phyloP scores from a whole-genome alignment of 2,329 filamentous ascomycete species.

The Penicillium sp. region DNA sequence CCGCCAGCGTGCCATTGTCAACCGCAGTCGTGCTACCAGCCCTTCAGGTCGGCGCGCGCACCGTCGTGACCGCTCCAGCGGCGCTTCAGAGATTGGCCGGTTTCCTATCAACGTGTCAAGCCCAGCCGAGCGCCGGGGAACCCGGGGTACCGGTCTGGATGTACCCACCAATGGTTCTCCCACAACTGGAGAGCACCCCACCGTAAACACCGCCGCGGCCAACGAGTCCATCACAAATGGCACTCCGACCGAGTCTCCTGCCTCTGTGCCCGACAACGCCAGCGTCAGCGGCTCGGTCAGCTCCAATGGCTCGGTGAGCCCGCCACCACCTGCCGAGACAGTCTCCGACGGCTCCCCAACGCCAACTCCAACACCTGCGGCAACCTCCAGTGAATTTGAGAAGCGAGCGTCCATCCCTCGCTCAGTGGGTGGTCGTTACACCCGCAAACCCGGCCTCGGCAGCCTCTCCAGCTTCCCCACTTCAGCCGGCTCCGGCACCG shows the following conservation, averaged over 20 bases:
- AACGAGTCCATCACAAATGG: conserved; percentile 45
- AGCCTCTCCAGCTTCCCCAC: conserved; percentile 35
- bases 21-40: conserved; percentile 70
- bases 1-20: conserved; percentile 73
- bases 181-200: conserved; percentile 36
- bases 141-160: conserved; percentile 69
- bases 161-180: conserved; percentile 63
- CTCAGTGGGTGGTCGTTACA: conserved; percentile 48
- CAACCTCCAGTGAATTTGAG: conserved; percentile 43
- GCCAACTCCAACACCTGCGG: conserved; percentile 31
- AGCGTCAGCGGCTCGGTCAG: conserved; percentile 18
- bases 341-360: conserved; percentile 36
- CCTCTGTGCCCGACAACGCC: conserved; percentile 17
- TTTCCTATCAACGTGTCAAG: conserved; percentile 76
- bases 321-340: conserved; percentile 29
- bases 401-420: conserved; percentile 66
- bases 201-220: conserved; percentile 22
- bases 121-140: conserved; percentile 52
- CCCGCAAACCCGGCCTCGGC: conserved; percentile 49
- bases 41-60: conserved; percentile 59
- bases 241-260: conserved; percentile 32
- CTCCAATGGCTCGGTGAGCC: conserved; percentile 26
- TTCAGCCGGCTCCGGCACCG: conserved; percentile 22
- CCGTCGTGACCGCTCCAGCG: conserved; percentile 75
- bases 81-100: conserved; percentile 69